phyloP scores from a whole-genome alignment of 2,329 filamentous ascomycete genomes.

The Pyricularia pennisetigena region DNA sequence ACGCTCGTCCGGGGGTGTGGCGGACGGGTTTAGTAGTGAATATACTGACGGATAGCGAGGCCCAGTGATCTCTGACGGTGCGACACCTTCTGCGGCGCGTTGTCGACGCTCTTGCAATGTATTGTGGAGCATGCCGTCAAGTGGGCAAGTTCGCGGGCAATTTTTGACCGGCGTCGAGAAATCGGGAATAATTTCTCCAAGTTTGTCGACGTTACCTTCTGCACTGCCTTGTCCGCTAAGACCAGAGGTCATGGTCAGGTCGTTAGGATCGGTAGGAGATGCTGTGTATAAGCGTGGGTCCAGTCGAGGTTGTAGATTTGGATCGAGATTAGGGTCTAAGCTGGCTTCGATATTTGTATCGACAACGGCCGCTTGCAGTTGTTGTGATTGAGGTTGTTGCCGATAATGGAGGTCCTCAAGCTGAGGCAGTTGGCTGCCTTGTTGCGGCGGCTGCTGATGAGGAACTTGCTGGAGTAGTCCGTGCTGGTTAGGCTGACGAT shows the following conservation, averaged over 20 bases:
- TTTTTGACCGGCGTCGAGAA: slow-evolving; percentile 36
- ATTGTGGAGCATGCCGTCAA: slow-evolving; percentile 71
- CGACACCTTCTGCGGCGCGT: slow-evolving; percentile 54
- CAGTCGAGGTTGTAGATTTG: background rate
- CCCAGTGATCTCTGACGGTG: slow-evolving; percentile 57
- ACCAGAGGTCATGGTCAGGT: slow-evolving; percentile 19
- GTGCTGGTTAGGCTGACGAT: background rate
- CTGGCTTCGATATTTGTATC: slow-evolving; percentile 4
- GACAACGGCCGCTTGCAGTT: slow-evolving; percentile 8
- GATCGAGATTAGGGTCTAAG: background rate
- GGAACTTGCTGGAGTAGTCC: slow-evolving; percentile 11
- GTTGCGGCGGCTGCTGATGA: slow-evolving; percentile 7
- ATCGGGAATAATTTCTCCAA: background rate
- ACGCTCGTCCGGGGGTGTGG: slow-evolving; percentile 30
- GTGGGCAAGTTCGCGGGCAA: slow-evolving; percentile 58
- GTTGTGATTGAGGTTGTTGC: slow-evolving; percentile 33
- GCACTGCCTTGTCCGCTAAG: background rate
- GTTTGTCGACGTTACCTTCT: background rate
- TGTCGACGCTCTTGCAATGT: slow-evolving; percentile 63
- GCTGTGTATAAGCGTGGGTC: slow-evolving; percentile 1
- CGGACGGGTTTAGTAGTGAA: slow-evolving; percentile 63
- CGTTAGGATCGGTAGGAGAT: background rate
- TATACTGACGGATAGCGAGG: slow-evolving; percentile 73
- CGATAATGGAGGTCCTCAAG: slow-evolving; percentile 11
- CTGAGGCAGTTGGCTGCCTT: slow-evolving; percentile 7